These are phyloP conservation scores for Kodamaea laetipori DNA, from an alignment of 805 yeast genomes.

Conservation along the genomic window DNA sequence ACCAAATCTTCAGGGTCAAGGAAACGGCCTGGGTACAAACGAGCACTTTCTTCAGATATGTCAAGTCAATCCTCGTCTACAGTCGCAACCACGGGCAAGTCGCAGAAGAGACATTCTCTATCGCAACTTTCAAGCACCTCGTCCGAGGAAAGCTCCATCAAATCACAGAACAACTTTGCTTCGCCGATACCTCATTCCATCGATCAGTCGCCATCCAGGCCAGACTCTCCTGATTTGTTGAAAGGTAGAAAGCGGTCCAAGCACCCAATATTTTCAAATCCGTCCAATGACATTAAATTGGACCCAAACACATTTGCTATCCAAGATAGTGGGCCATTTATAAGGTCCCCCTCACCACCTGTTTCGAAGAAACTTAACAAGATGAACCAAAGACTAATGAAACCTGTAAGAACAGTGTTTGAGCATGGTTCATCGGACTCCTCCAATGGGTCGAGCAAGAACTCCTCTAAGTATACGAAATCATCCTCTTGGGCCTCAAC, in stretches of 20 bases:
- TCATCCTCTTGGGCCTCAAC: not conserved
- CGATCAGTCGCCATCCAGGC: constrained; percentile 10
- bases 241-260: constrained; percentile 15
- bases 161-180: constrained; percentile 15
- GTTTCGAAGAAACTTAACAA: constrained; percentile 22
- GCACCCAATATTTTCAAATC: constrained; percentile 10
- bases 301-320: constrained; percentile 7
- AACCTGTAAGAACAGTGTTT: constrained; percentile 14
- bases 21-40: constrained; percentile 34
- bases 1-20: not conserved
- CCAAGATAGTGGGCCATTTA: constrained; percentile 8
- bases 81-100: constrained; percentile 23
- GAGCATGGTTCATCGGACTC: constrained; percentile 8
- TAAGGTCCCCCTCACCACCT: constrained; percentile 31
- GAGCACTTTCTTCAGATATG: constrained; percentile 38
- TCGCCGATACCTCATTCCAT: constrained; percentile 15
- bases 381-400: constrained; percentile 17
- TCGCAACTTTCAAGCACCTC: constrained; percentile 41
- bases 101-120: constrained; percentile 30
- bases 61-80: constrained; percentile 37
- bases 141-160: constrained; percentile 35
- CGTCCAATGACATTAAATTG: not conserved
- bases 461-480: not conserved
- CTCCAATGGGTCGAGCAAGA: constrained; percentile 2
- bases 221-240: constrained; percentile 16